phyloP scores from a whole-genome alignment of 495 filamentous ascomycete genomes.

The Pseudomonodictys pantanalensis region DNA sequence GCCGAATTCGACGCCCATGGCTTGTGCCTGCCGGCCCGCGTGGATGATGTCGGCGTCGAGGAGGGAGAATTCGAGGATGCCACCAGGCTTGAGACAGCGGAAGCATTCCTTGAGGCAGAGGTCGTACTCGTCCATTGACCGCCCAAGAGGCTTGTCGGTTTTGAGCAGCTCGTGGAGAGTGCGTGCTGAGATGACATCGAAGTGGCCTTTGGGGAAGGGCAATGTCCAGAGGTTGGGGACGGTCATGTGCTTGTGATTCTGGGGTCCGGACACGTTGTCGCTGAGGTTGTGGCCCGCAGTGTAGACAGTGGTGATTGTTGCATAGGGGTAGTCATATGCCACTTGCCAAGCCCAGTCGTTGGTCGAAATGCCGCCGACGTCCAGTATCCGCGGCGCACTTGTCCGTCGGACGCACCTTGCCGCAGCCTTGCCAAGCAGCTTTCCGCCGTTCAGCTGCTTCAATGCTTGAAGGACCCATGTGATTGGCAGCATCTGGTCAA shows the following conservation, averaged over 20 bases:
- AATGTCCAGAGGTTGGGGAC: slow-evolving; percentile 73
- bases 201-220: slow-evolving; percentile 83
- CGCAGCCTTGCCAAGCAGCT: slow-evolving; percentile 73
- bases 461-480: slow-evolving; percentile 80
- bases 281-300: slow-evolving; percentile 50
- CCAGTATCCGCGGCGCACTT: slow-evolving; percentile 66
- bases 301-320: slow-evolving; percentile 81
- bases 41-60: slow-evolving; percentile 87
- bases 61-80: slow-evolving; percentile 84
- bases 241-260: slow-evolving; percentile 78
- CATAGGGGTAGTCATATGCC: slow-evolving; percentile 76
- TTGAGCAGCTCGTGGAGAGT: slow-evolving; percentile 79
- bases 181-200: slow-evolving; percentile 90
- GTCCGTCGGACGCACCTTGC: slow-evolving; percentile 52
- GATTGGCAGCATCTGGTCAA: slow-evolving; percentile 67
- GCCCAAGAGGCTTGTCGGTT: slow-evolving; percentile 41
- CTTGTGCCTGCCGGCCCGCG: slow-evolving; percentile 69
- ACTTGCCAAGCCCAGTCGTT: slow-evolving; percentile 97
- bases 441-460: slow-evolving; percentile 75
- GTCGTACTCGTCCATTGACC: slow-evolving; percentile 75
- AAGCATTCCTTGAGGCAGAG: slow-evolving; percentile 79
- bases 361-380: slow-evolving; percentile 78
- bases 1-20: slow-evolving; percentile 83
- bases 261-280: slow-evolving; percentile 68
- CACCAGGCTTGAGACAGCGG: slow-evolving; percentile 87